Evolutionary conservation across 2,329 filamentous ascomycete species (phyloP).

Genomic region (Fusarium aywerte): DNA sequence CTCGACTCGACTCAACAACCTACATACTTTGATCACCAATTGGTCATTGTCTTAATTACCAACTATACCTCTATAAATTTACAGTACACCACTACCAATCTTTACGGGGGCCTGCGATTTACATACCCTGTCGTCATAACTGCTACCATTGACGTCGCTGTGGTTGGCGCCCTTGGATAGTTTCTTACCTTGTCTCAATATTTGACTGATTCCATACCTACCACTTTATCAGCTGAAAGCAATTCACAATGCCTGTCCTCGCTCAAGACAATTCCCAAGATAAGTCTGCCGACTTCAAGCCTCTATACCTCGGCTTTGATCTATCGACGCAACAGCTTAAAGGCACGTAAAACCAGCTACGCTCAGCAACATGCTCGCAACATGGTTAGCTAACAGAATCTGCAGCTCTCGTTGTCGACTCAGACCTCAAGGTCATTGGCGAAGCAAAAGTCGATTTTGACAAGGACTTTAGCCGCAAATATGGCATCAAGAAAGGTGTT

Average conservation of each 20-base stretch:
- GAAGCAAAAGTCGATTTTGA: constrained; percentile 97
- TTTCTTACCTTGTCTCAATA: not conserved
- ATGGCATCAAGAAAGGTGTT: constrained; percentile 89
- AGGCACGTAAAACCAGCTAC: constrained; percentile 60
- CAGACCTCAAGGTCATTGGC: constrained; percentile 81
- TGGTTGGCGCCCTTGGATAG: constrained; percentile 1
- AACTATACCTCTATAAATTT: not conserved
- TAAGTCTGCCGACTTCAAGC: constrained; percentile 50
- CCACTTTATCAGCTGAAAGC: not conserved
- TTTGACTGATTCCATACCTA: not conserved
- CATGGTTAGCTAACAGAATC: constrained; percentile 11
- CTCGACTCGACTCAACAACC: constrained; percentile 4
- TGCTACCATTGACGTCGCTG: constrained; percentile 25
- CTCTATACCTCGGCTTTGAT: constrained; percentile 91
- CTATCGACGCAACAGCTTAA: constrained; percentile 97
- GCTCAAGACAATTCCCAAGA: constrained; percentile 12
- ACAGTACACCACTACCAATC: not conserved
- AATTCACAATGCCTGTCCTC: constrained; percentile 29
- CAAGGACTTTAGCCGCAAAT: constrained; percentile 76
- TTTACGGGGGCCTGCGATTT: constrained; percentile 6
- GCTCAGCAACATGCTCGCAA: not conserved
- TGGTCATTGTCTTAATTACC: not conserved
- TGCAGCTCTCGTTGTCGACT: constrained; percentile 82
- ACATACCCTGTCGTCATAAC: constrained; percentile 29
- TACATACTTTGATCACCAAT: not conserved